These are phyloP conservation scores for Termitomyces sp. DNA, from an alignment of 768 basidiomycete species.

Conservation along the genomic window DNA sequence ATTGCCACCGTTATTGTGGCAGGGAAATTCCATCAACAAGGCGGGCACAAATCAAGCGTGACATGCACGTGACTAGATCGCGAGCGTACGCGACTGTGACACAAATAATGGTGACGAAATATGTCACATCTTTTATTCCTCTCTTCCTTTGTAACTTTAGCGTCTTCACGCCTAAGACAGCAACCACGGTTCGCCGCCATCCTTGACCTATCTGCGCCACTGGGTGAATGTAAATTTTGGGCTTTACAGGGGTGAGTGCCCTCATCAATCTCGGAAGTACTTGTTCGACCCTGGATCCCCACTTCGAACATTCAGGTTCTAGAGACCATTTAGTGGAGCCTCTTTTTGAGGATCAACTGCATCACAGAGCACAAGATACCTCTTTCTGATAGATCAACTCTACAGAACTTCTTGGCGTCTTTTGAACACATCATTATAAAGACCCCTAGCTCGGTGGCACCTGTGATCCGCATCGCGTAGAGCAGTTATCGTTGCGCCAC, in stretches of 20 bases:
- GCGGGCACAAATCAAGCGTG: neutral
- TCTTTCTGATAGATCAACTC: no score
- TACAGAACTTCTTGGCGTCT: neutral
- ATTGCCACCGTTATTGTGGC: slow-evolving; percentile 5
- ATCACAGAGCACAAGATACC: no score
- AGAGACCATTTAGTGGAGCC: neutral
- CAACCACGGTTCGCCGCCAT: neutral
- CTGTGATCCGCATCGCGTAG: neutral
- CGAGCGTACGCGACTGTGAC: slow-evolving; percentile 11
- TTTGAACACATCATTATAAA: neutral
- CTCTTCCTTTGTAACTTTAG: neutral
- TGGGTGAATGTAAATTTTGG: neutral
- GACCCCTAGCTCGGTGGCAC: neutral
- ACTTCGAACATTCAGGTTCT: no score
- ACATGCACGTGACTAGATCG: slow-evolving; percentile 3
- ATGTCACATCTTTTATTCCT: slow-evolving; percentile 2
- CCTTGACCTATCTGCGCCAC: neutral
- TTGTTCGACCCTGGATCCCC: neutral
- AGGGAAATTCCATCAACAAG: neutral
- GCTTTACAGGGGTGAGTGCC: neutral
- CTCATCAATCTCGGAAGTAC: neutral
- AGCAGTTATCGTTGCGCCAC: neutral
- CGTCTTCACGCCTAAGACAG: neutral
- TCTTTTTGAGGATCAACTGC: neutral
- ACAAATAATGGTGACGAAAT: neutral